Percentiles rank a stretch among this genome's conserved stretches.
Conservation (phyloP, 1,284 basidiomycete species). For the Cystobasidium sp. region DNA sequence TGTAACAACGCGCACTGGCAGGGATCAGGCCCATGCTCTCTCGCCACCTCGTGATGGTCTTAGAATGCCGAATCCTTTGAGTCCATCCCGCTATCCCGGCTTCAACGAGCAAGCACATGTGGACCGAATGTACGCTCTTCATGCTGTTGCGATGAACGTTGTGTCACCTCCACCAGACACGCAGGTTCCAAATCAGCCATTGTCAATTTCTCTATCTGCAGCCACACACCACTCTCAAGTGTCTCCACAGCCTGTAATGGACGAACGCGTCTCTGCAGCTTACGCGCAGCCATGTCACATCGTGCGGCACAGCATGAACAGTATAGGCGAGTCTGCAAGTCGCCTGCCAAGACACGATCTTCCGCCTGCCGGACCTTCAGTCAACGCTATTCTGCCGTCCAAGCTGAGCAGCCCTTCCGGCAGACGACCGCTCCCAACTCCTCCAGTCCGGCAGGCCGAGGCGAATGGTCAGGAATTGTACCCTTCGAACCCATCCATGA, state of each 20-base stretch:
- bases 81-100: conserved; percentile 40
- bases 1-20: neutral
- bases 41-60: neutral
- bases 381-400: neutral
- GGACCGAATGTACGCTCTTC: conserved; percentile 35
- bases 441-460: neutral
- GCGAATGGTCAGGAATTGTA: neutral
- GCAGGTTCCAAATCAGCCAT: neutral
- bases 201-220: neutral
- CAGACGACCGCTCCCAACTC: neutral
- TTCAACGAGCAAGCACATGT: conserved; percentile 40
- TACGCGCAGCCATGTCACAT: neutral
- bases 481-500: too few species aligned
- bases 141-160: conserved; percentile 10
- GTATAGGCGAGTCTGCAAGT: neutral
- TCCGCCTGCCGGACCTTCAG: neutral
- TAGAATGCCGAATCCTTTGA: conserved; percentile 37
- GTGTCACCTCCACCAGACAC: neutral
- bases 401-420: neutral
- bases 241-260: neutral
- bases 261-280: neutral
- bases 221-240: neutral
- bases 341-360: conserved; percentile 14
- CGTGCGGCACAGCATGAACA: neutral
- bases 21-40: neutral